These are phyloP conservation scores for Bipolaris bicolor DNA, from an alignment of 2,329 filamentous ascomycete species.

Conservation along the genomic window DNA sequence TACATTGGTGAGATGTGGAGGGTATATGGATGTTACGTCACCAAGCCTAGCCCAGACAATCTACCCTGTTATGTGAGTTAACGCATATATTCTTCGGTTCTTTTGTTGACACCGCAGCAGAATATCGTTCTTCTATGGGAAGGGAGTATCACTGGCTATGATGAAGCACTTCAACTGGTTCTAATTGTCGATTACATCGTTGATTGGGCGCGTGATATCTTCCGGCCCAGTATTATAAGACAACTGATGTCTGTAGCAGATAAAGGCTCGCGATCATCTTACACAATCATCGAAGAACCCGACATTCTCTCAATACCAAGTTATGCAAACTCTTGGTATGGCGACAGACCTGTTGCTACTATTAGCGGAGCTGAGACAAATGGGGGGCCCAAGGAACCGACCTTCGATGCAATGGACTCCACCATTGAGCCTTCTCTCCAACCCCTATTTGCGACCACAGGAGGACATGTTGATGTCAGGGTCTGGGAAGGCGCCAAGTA, in stretches of 20 bases:
- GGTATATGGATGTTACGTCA: slow-evolving; percentile 22
- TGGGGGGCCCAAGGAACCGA: background rate
- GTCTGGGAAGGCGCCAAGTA: slow-evolving; percentile 1
- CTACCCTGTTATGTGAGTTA: background rate
- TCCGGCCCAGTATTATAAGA: slow-evolving; percentile 22
- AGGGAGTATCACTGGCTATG: slow-evolving; percentile 20
- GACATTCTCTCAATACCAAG: slow-evolving; percentile 1
- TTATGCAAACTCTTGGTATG: background rate
- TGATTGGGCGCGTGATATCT: slow-evolving; percentile 30
- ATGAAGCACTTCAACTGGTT: slow-evolving; percentile 27
- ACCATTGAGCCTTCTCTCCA: background rate
- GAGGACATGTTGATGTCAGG: background rate
- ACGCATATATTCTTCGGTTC: background rate
- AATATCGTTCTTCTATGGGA: slow-evolving; percentile 20
- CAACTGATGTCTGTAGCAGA: slow-evolving; percentile 19
- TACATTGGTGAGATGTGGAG: slow-evolving; percentile 26
- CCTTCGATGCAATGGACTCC: background rate
- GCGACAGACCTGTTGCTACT: background rate
- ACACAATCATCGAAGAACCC: background rate
- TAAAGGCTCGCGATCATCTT: background rate
- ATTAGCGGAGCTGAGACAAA: background rate
- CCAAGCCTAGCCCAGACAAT: background rate
- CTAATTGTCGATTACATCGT: slow-evolving; percentile 32
- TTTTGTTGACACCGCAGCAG: background rate
- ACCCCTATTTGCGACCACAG: background rate